Base-by-base conservation (phyloP, 2,329 filamentous ascomycete genomes). In the Penicillium hordei region DNA sequence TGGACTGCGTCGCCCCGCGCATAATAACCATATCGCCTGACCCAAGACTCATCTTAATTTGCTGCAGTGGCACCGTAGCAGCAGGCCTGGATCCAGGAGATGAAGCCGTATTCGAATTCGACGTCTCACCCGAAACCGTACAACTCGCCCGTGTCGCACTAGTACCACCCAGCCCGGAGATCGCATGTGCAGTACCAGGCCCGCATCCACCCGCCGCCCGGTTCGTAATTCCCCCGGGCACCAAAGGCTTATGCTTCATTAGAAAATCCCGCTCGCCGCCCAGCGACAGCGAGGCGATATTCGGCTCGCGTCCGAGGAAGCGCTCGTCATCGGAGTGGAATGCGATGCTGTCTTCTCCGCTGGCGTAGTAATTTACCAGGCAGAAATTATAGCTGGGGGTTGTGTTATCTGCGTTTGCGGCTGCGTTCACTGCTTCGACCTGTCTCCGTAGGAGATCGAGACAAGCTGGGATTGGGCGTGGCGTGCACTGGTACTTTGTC, bases 301-400 rank as follows among this genome's bases (percentile, higher is more conserved):
- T 83, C 0, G 90, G 89, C 19, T 87, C 76, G 0, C 75, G 63
- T 0, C 89, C 90, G 0, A 93, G 81, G 64, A 93, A 94, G 6
- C 84, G 80, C 77, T 93, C 90, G 67, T 93, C 89, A 64, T 93
- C 90, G 48, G 86, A 89, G 72, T 93, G 89, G 68, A 89, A 93
- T 12, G 86, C 83, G 48, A 93, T 93, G 64, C 87, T 90, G 71
- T 93, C 89, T 6, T 84, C 78, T 0, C 90, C 89, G 4, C 83
- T 84, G n/a, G 87, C 87, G 69, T 93, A 93, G 76, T 93, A 93
- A 68, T 93, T 93, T 5, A 93, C 88, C 1, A 93, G 81, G 59
- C 87, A 89, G 70, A 93, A 91, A 70, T 93, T 93, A 75, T 89
- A 93, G 1, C 69, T 81, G 66, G 84, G 83, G n/a, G 81, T 82